Percentiles rank a stretch among this genome's conserved stretches.
phyloP scores from a whole-genome alignment of 2,329 filamentous ascomycete species.

The Clonostachys sp. region DNA sequence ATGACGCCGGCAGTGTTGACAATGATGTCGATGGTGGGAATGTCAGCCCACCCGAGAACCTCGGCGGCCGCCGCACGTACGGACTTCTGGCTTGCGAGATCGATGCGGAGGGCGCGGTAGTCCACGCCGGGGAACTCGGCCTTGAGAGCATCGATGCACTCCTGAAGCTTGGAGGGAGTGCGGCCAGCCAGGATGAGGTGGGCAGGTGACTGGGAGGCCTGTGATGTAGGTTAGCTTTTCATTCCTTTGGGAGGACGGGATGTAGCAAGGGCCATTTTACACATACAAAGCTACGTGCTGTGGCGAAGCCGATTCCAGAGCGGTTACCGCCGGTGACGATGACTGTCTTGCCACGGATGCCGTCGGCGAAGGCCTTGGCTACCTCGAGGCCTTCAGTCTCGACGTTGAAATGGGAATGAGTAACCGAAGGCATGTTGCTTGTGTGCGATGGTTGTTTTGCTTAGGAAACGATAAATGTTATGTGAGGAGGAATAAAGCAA shows the following conservation, averaged over 20 bases:
- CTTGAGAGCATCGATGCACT: not conserved
- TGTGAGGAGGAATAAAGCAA: no score
- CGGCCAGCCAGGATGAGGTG: conserved; percentile 5
- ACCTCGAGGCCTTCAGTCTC: conserved; percentile 10
- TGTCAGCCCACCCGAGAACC: conserved; percentile 23
- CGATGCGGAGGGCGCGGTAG: conserved; percentile 18
- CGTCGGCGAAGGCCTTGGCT: conserved; percentile 9
- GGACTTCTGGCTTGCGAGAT: conserved; percentile 25
- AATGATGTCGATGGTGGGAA: conserved; percentile 17
- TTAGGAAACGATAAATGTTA: no score
- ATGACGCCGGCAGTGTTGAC: conserved; percentile 36
- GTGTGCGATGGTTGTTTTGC: no score
- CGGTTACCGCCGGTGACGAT: conserved; percentile 30
- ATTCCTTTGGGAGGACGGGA: no score
- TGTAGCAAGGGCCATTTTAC: no score
- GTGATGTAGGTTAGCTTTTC: not conserved
- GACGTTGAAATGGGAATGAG: conserved; percentile 10
- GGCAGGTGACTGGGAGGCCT: not conserved
- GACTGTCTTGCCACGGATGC: conserved; percentile 21
- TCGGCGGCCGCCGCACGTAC: conserved; percentile 24
- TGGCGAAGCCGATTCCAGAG: conserved; percentile 26
- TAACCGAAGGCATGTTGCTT: conserved; percentile 9
- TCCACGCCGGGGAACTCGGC: conserved; percentile 5
- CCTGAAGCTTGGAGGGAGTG: not conserved
- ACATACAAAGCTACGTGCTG: conserved; percentile 14